Base-by-base conservation (phyloP, 306 rosid species). In the Vigna mungo region DNA sequence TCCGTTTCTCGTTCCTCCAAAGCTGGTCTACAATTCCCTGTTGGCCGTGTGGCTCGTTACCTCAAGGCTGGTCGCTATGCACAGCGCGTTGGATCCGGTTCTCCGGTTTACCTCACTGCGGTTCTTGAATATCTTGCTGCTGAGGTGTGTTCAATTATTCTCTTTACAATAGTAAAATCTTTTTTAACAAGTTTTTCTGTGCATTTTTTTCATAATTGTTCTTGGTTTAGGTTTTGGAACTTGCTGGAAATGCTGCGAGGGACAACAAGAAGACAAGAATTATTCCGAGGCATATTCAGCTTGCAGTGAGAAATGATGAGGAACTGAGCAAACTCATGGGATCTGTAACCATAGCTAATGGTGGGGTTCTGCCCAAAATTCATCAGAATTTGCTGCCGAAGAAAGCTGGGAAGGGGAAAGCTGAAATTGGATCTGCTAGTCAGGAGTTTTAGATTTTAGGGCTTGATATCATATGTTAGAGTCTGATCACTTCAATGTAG, bases 11-110 rank as follows among this genome's bases (percentile, higher is more conserved):
- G 89, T 5, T 91, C 96, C 21, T 27, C 59, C 44, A 93, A 93
- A 71, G 98, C 98, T 2, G 98, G 98, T 10, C 98, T 93, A 1
- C 98, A 93, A 12, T 93, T 93, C n/a, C 98, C 98, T 1, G 97
- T 93, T 4, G 93, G 98, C 12, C 97, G 98, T 0, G 27, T 93
- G 32, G 97, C 93, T 2, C 89, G 98, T 1, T 93, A 82, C 65
- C 97, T 93, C 46, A 93, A 86, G 54, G 65, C 80, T 1, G 98
- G 98, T 6, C 89, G 91, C 11, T 93, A 91, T 10, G 86, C 98
- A 0, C 90, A 83, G 74, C 93, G 98, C 0, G 91, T 91, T 0
- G 97, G 96, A 0, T 85, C 97, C 4, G 98, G 98, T 0, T 85
- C 96, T 0, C 97, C 98, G 0, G 96, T 93, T 67, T 93, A 93